Conservation (phyloP, 2,329 filamentous ascomycete species). For the Diaporthe nobilis region DNA sequence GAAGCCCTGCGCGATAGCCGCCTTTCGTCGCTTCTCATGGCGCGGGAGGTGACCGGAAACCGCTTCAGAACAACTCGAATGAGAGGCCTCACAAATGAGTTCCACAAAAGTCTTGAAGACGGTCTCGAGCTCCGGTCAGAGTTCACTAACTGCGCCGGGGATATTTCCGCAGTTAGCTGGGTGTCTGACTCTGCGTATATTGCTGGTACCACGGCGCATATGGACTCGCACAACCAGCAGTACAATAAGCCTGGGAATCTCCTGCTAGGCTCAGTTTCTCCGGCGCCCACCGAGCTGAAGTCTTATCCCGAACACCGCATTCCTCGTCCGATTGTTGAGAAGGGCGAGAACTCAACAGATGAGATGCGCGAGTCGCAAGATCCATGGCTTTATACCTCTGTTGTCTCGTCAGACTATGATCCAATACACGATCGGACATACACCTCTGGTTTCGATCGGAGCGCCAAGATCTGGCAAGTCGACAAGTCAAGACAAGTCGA, state of each 20-base stretch:
- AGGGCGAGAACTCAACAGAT: constrained; percentile 67
- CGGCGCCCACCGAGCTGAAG: constrained; percentile 57
- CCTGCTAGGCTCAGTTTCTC: constrained; percentile 64
- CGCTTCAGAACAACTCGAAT: constrained; percentile 57
- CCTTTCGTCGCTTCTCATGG: constrained; percentile 60
- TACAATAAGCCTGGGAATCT: constrained; percentile 77
- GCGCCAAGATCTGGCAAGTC: constrained; percentile 72
- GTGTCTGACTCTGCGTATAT: constrained; percentile 66
- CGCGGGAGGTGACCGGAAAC: constrained; percentile 64
- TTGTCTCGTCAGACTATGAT: constrained; percentile 73
- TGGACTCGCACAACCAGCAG: constrained; percentile 74
- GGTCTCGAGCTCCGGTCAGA: constrained; percentile 64
- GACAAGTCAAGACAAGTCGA: constrained; percentile 58
- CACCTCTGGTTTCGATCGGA: constrained; percentile 74
- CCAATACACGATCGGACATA: constrained; percentile 61
- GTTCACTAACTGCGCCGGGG: constrained; percentile 74
- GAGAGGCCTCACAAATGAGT: constrained; percentile 62
- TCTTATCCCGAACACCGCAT: constrained; percentile 72
- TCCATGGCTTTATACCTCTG: constrained; percentile 75
- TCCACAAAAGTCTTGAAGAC: constrained; percentile 65
- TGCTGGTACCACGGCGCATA: constrained; percentile 75
- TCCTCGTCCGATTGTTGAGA: constrained; percentile 65
- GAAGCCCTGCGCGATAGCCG: constrained; percentile 49
- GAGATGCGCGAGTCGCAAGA: constrained; percentile 72
- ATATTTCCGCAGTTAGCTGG: constrained; percentile 72